These are phyloP conservation scores for Citrus inodora DNA, from an alignment of 345 rosid species.

Conservation along the genomic window DNA sequence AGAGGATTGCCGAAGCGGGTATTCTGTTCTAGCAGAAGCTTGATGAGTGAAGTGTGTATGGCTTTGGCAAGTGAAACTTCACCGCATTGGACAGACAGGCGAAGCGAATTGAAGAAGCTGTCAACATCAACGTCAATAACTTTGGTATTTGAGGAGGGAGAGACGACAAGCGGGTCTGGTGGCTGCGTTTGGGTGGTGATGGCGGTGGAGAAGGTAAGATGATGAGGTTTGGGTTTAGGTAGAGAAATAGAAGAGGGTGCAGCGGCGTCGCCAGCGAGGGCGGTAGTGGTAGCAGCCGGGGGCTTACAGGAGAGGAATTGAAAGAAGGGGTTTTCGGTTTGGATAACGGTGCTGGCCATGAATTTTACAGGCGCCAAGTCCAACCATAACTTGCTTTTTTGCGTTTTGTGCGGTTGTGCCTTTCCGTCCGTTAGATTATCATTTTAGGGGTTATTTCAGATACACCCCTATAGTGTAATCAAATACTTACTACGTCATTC, in stretches of 20 bases:
- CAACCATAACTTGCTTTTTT: background rate
- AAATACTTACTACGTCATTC: background rate
- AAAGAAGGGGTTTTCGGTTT: conserved; percentile 22
- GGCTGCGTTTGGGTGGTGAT: background rate
- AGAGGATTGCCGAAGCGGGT: conserved; percentile 48
- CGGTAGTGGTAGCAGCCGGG: background rate
- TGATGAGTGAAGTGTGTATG: conserved; percentile 57
- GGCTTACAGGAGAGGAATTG: conserved; percentile 8
- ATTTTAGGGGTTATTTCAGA: background rate
- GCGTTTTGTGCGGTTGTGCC: background rate
- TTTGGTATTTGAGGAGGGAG: background rate
- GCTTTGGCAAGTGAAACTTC: conserved; percentile 52
- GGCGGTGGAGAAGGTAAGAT: conserved; percentile 20
- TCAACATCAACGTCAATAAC: conserved; percentile 18
- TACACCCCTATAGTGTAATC: background rate
- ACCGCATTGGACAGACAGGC: conserved; percentile 40
- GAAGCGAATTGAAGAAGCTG: conserved; percentile 41
- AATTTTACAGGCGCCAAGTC: background rate
- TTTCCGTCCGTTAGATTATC: background rate
- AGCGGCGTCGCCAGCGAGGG: background rate
- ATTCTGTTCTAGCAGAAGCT: conserved; percentile 38
- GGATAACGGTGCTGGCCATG: conserved; percentile 27
- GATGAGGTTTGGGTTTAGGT: conserved; percentile 18
- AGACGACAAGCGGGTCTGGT: conserved; percentile 13
- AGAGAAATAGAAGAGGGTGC: conserved; percentile 15